Conservation (phyloP, 2,329 filamentous ascomycete species). For the Beauveria bassiana region DNA sequence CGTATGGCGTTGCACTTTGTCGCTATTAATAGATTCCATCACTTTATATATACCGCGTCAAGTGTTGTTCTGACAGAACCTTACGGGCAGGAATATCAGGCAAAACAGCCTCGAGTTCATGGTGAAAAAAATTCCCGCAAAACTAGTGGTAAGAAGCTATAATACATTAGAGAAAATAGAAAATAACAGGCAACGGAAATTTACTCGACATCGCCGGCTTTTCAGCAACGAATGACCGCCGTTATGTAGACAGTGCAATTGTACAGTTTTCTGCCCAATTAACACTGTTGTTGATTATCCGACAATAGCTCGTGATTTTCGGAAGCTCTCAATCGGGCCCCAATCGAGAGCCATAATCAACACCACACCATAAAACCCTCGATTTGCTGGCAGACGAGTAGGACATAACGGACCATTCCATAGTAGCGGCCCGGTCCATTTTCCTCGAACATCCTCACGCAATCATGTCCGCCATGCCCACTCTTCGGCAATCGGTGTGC, state of each 20-base stretch:
- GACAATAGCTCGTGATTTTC: constrained; percentile 5
- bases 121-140: too few relatives aligned
- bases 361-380: neutral
- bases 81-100: too few relatives aligned
- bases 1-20: neutral
- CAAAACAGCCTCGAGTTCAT: too few relatives aligned
- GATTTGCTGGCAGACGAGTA: neutral
- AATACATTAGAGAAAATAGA: too few relatives aligned
- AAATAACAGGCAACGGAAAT: too few relatives aligned
- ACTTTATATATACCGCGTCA: neutral
- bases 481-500: constrained; percentile 4
- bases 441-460: neutral
- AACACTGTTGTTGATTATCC: neutral
- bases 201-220: neutral
- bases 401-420: neutral
- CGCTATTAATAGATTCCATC: neutral
- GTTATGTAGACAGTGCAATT: neutral
- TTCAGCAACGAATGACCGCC: too few relatives aligned
- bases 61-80: too few relatives aligned
- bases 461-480: constrained; percentile 1
- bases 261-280: neutral
- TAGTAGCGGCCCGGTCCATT: neutral
- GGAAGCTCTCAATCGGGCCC: neutral
- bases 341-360: neutral
- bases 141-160: too few relatives aligned